Base-by-base conservation (phyloP, 768 basidiomycete species). In the Auriscalpium orientale region DNA sequence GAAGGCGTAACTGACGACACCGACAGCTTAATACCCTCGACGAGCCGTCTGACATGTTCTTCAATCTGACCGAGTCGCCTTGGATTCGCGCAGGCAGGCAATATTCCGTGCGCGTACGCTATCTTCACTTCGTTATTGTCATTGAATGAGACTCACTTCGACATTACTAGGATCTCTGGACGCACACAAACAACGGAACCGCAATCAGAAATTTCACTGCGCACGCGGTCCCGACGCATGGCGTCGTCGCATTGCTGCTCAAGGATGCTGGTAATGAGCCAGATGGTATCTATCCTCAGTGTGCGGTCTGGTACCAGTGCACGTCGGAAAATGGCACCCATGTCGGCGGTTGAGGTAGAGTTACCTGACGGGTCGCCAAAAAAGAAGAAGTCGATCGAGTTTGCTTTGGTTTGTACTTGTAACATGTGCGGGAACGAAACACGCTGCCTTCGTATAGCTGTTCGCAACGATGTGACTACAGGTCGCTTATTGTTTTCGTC, bases 31-130 rank as follows among this genome's bases (percentile, higher is more conserved):
- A 65, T 46, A 61, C 58, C 9, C 54, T 57, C 36, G 56, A 61
- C 43, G 33, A 57, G 40, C 55, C 59, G 15, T 48, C 57, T 13
- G 54, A 59, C 35, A 49, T 65, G 55, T 57, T 51, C 28, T 65
- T 65, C 56, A 63, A 58, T 46, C 58, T 65, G 10, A 63, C 64
- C 1, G 62, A 65, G 46, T 65, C 64, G 8, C 62, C 64, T 5
- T 65, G 62, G 62, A 54, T 65, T 33, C 52, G 57, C n/a, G 62
- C 62, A 4, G 62, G 60, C 8, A 48, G 59, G 13, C 53, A 61
- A 52, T 65, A 65, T 52, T 43, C 45, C n/a, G 62, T 65, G 16
- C 57, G 62, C 22, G 47, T 48, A 28, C 47, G 47, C 21, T 8
- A 11, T 21, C 9, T 1, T 12, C 28, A 48, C 7, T 48, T 4